Conservation (phyloP, 2,329 filamentous ascomycete species). For the Rutstroemia sp. region DNA sequence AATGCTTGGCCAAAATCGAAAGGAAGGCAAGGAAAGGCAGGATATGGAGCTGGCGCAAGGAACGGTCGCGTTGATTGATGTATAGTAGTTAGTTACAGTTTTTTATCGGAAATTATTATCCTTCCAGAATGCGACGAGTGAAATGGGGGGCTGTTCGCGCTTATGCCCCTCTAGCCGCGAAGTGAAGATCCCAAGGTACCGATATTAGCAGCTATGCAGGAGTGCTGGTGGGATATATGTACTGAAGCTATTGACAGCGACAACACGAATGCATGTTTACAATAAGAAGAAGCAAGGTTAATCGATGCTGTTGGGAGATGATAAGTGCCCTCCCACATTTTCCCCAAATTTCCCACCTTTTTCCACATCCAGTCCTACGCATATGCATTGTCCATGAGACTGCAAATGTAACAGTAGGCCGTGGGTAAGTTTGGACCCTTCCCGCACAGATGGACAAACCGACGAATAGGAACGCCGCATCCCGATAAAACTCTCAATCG, state of each 20-base stretch:
- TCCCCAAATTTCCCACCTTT: no score
- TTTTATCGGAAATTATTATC: constrained; percentile 7
- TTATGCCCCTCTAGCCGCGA: constrained; percentile 4
- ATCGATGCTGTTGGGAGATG: no score
- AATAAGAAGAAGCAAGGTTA: no score
- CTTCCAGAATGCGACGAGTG: constrained; percentile 3
- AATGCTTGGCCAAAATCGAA: neutral
- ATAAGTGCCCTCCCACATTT: no score
- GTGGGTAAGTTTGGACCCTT: neutral
- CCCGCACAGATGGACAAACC: neutral
- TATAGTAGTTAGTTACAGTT: neutral
- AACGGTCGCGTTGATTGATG: neutral
- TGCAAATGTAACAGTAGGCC: neutral
- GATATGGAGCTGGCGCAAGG: neutral
- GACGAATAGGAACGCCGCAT: neutral
- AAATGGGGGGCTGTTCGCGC: neutral
- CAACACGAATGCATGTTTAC: no score
- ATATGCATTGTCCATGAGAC: neutral
- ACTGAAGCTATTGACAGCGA: no score
- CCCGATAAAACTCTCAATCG: neutral
- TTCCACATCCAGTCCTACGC: no score
- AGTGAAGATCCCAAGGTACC: neutral
- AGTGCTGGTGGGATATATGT: neutral
- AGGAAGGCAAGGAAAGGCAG: neutral
- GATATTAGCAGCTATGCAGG: neutral